Evolutionary conservation across 768 basidiomycete species (phyloP), one percentile per base, ranked within the genome.

Genomic region (Nidularia sp.): DNA sequence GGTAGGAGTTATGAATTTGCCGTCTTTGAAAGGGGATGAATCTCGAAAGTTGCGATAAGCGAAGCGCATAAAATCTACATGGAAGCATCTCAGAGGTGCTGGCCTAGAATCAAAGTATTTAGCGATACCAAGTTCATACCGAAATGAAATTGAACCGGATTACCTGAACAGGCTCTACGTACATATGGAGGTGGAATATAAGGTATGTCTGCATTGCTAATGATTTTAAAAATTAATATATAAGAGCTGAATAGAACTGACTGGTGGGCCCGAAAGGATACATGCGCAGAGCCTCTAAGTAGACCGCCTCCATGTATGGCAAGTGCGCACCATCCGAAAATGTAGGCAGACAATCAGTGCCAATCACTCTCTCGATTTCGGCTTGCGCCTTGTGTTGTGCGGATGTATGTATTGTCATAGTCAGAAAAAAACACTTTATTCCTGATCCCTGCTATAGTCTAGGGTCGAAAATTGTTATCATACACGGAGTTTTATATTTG

Each of bases 351-450:
- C 58, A 15, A 33, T 55, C 54, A 2, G 10, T 8, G 2, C 65
- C 65, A n/a, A 66, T 44, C 18, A 68, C 62, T 2, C 34, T 5
- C 44, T 68, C 66, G 7, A 69, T 52, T 51, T 70, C 64, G 1
- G 49, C 55, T 50, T 69, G 68, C 3, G 66, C 66, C 36, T 53
- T 58, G 10, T 45, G 33, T 46, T 68, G 67, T 5, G 60, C 52
- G 4, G 60, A 60, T 3, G 59, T 61, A 34, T 62, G 53, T 15
- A 56, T 36, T 3, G 56, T 47, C 60, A 68, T 63, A 2, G 63
- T 61, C 10, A 66, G 54, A 35, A 65, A 56, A 34, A 70, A 64
- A 12, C 53, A 43, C 43, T 56, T 49, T 34, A 58, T 41, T 2
- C 29, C 52, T 3, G 43, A 58, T 41, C 4, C 29, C 52, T 3